Evolutionary conservation across 2,329 filamentous ascomycete genomes (phyloP).

Genomic region (Magnaporthiopsis rhizophila): DNA sequence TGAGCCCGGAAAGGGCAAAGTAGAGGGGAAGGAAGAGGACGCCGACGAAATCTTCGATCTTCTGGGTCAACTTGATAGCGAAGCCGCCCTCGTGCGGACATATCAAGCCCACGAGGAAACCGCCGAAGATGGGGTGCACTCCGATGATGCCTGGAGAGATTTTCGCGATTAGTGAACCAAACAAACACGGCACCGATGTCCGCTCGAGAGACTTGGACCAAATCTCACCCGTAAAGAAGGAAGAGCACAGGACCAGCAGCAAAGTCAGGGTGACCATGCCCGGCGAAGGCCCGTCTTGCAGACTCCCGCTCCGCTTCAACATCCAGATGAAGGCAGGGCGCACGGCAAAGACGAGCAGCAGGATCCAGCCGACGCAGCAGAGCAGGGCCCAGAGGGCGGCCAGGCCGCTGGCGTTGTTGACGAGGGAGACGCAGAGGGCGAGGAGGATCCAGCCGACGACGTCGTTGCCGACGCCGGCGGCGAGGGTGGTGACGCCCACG

Average conservation of each 20-base stretch:
- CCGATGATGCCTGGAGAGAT: constrained; percentile 60
- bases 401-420: constrained; percentile 77
- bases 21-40: constrained; percentile 84
- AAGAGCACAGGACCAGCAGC: constrained; percentile 66
- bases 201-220: background rate
- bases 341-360: constrained; percentile 67
- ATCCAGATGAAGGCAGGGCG: constrained; percentile 69
- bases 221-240: constrained; percentile 64
- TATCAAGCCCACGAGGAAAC: constrained; percentile 81
- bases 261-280: constrained; percentile 76
- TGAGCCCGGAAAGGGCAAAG: constrained; percentile 85
- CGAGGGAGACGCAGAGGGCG: constrained; percentile 84
- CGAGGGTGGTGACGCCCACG: constrained; percentile 81
- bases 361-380: constrained; percentile 62
- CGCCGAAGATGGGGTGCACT: constrained; percentile 89
- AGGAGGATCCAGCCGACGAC: constrained; percentile 87
- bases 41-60: constrained; percentile 84
- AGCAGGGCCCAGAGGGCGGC: constrained; percentile 81
- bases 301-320: constrained; percentile 62
- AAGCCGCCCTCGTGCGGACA: constrained; percentile 87
- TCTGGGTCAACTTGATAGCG: constrained; percentile 84
- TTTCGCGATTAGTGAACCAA: background rate
- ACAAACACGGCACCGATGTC: background rate
- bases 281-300: constrained; percentile 85
- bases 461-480: constrained; percentile 89